Evolutionary conservation across 306 rosid genomes (phyloP).

Genomic region (Prunus armeniaca): DNA sequence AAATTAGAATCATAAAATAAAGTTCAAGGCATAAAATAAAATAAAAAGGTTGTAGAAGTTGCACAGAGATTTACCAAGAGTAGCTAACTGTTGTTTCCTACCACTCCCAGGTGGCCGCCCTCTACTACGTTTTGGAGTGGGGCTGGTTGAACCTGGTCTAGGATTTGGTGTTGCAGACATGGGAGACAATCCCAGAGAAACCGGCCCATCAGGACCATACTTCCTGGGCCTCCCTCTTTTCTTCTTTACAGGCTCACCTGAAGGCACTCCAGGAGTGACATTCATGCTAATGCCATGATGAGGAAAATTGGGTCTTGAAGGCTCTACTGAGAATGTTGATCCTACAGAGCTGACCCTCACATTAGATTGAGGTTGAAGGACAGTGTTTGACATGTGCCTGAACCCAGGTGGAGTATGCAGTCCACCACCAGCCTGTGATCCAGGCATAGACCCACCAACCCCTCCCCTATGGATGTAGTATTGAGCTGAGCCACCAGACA

Average conservation of each 20-base stretch:
- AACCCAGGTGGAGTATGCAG: conserved; percentile 65
- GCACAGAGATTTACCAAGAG: conserved; percentile 51
- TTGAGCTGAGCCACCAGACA: conserved; percentile 80
- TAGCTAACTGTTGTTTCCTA: conserved; percentile 85
- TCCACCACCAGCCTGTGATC: conserved; percentile 51
- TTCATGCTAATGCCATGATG: conserved; percentile 54
- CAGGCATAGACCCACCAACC: conserved; percentile 55
- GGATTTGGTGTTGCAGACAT: conserved; percentile 54
- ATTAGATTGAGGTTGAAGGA: conserved; percentile 58
- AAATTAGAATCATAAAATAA: conserved; percentile 6
- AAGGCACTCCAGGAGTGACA: conserved; percentile 48
- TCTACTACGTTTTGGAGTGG: conserved; percentile 44
- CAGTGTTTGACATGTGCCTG: conserved; percentile 55
- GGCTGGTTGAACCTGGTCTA: conserved; percentile 45
- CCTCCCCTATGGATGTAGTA: conserved; percentile 79
- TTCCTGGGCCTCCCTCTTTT: conserved; percentile 97
- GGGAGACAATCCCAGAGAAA: conserved; percentile 75
- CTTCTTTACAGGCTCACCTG: conserved; percentile 74
- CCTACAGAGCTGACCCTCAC: conserved; percentile 48
- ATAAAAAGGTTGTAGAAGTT: not conserved
- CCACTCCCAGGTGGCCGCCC: conserved; percentile 93
- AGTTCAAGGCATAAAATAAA: not conserved
- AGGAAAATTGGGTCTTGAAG: conserved; percentile 39
- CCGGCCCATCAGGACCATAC: conserved; percentile 73
- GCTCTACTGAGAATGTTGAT: conserved; percentile 59